Evolutionary conservation across 1,284 basidiomycete species (phyloP).

Genomic region (Boletus sp.): DNA sequence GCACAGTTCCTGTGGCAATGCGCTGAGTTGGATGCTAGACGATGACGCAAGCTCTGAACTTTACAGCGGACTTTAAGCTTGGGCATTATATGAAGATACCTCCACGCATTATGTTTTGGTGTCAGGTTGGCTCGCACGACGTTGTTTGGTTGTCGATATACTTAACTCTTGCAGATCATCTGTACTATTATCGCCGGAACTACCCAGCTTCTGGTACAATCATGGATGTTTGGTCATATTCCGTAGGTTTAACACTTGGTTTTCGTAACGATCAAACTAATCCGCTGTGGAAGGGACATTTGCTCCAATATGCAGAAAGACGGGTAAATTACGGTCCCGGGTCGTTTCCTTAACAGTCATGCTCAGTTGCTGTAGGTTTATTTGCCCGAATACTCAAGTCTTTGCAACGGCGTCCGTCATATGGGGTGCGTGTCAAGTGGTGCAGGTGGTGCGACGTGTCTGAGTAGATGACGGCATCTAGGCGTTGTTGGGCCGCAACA

Average conservation of each 20-base stretch:
- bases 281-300: conserved; percentile 25
- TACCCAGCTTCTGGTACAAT: conserved; percentile 39
- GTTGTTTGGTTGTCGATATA: not conserved
- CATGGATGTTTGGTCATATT: conserved; percentile 43
- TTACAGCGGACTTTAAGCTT: conserved; percentile 44
- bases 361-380: conserved; percentile 27
- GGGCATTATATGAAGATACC: conserved; percentile 53
- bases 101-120: conserved; percentile 43
- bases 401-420: conserved; percentile 39
- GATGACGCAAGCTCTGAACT: conserved; percentile 39
- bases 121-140: conserved; percentile 29
- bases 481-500: conserved; percentile 39
- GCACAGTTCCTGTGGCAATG: too few relatives aligned
- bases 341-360: not conserved
- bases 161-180: conserved; percentile 26
- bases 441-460: not conserved
- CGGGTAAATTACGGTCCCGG: conserved; percentile 18
- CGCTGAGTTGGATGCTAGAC: conserved; percentile 20
- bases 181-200: conserved; percentile 42
- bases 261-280: not conserved
- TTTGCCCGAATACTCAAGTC: conserved; percentile 35
- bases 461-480: conserved; percentile 4
- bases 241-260: conserved; percentile 10
- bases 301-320: conserved; percentile 33
- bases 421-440: conserved; percentile 24